Base-by-base conservation (phyloP, 2,329 filamentous ascomycete genomes). In the Pseudopyricularia javanii region DNA sequence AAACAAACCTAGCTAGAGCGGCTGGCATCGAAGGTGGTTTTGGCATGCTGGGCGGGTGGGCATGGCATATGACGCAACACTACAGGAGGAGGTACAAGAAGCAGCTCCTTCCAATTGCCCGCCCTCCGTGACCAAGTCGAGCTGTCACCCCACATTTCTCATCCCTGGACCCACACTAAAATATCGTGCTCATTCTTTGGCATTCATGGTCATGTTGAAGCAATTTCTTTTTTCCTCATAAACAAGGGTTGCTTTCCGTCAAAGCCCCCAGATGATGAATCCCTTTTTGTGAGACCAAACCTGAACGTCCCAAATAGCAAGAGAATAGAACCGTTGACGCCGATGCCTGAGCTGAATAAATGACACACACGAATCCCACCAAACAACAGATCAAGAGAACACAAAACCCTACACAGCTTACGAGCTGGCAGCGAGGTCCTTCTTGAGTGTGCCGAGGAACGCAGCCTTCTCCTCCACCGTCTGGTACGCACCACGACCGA, bases 401-500 rank as follows among this genome's bases (percentile, higher is more conserved):
- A n/a, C 22, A n/a, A n/a, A 40, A 48, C 33, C 34, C n/a, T 20
- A 64, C 64, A 71, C 65, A 70, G 71, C 65, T 65, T 71, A 72
- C 58, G 68, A 66, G 66, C 62, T 76, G 64, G 71, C 62, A 60
- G 69, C 73, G 56, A 82, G 71, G 66, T 98, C 93, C 89, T 97
- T 98, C 90, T 98, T 98, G 88, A 98, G 89, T 56, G 90, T 94
- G 79, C 93, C 93, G 76, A 95, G 74, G 82, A 89, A 93, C 72
- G 89, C 84, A 79, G 87, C 88, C 90, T 98, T 98, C 87, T 98
- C 93, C 70, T 88, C 86, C 62, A 86, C 79, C 60, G 93, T 98
- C 82, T 98, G 93, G 89, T 95, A 98, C 68, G 90, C 91, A 84
- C 93, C 93, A 80, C 98, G 93, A 76, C 93, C 93, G 75, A 98